Base-by-base conservation (phyloP, 2,329 filamentous ascomycete genomes). In the Penicillium sp. region DNA sequence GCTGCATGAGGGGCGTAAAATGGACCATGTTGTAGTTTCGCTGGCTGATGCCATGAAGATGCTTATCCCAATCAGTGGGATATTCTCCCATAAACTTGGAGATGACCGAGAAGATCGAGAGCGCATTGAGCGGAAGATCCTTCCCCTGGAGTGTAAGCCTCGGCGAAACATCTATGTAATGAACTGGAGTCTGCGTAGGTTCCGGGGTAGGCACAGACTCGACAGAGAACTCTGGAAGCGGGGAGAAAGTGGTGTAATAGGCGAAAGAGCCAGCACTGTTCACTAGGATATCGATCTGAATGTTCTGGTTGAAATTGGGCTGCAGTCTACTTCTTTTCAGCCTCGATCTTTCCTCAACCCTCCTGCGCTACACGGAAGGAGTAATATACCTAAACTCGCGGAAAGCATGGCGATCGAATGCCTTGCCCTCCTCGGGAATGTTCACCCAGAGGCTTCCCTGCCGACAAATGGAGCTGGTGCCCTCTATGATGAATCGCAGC, bases 1-100 rank as follows among this genome's bases (percentile, higher is more conserved):
- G 86, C 52, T 88, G 81, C 79, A 95, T 94, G 60, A 99, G 78
- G 9, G 94, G 94, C 2, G 94, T 96, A 71, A 99, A 99, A 72
- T 99, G 94, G 54, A 99, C 85, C 91, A 97, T 96, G 75, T 99
- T 99, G 80, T 99, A 99, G 41, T 92, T 92, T 55, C 94, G 83
- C 64, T 89, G 84, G 69, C 89, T 89, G 69, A 99, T 96, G 25
- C 94, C 92, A 50, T 82, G 81, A 51, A 99, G 76, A 69, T 97
- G 92, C 46, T 84, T 87, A 68, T 96, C 85, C 92, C 92, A 99
- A 65, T 96, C 89, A 14, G 79, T 79, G 0, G 92, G 90, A 67
- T 94, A 96, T 66, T 87, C 86, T 56, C 94, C 94, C 90, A 99
- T 95, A 75, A 96, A 96, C 74, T 99, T 99, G 68, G 92, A 96